Base-by-base conservation (phyloP, 2,329 filamentous ascomycete genomes). In the Penicillium sp. region DNA sequence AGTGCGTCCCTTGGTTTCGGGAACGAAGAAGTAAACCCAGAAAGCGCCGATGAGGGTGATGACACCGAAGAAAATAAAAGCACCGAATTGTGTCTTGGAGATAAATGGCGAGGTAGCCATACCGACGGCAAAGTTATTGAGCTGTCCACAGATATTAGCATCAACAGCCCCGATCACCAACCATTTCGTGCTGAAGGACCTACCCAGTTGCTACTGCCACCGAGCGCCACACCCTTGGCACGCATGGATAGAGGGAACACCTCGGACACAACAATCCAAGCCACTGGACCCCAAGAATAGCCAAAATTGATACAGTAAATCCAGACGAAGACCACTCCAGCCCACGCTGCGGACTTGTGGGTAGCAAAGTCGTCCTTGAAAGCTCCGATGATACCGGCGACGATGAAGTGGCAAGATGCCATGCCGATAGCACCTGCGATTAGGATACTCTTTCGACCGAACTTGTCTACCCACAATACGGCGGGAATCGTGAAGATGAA, bases 211-310 rank as follows among this genome's bases (percentile, higher is more conserved):
- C 12, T 54, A 15, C 52, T 54, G n/a, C 52, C 52, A 35, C 52
- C 52, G 11, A 54, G 52, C 2, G 52, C 52, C 11, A 90, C 88
- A 42, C 89, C 90, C 60, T 91, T 90, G 0, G 90, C 84, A 2
- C 89, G 83, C 10, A 86, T 86, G 59, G 84, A 87, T 5, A 91
- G 76, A 0, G 89, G 90, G 86, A 88, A 92, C 43, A 92, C 86
- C 75, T 92, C 90, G 2, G 88, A 85, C 2, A 91, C 83, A 57
- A 92, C 81, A 61, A 91, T 90, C 90, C 90, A 92, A 0, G 87
- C 84, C 25, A 57, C 58, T 10, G 60, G 37, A 41, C 89, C 88
- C 88, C 88, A 91, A 0, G 83, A 86, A 70, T 90, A 90, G 37
- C 87, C 89, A 66, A 91, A 91, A 72, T 89, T 84, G 14, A 89